Conservation (phyloP, 345 rosid species). For the Sisymbrium altissimum region DNA sequence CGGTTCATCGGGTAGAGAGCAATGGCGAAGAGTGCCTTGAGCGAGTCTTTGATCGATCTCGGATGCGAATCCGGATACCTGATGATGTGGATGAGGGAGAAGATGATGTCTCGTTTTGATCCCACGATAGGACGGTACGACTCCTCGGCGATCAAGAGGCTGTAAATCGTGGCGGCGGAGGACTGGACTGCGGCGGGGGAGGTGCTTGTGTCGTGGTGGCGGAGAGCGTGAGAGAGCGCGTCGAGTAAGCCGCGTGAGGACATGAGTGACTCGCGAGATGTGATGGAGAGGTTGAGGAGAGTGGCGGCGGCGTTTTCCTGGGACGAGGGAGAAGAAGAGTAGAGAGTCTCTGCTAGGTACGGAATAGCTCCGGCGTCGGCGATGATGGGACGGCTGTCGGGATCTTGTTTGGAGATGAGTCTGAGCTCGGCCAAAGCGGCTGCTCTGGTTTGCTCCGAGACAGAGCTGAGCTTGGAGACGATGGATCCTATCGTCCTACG, state of each 20-base stretch:
- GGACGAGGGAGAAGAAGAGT: slow-evolving; percentile 51
- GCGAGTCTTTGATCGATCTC: slow-evolving; percentile 71
- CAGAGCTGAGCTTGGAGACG: slow-evolving; percentile 74
- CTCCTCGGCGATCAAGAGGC: slow-evolving; percentile 72
- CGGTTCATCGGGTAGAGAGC: slow-evolving; percentile 69
- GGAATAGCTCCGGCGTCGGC: slow-evolving; percentile 86
- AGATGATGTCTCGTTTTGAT: slow-evolving; percentile 76
- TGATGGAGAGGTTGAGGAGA: slow-evolving; percentile 76
- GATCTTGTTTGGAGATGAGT: slow-evolving; percentile 70
- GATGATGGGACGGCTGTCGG: slow-evolving; percentile 57
- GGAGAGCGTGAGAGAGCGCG: slow-evolving; percentile 78
- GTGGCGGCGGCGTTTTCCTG: slow-evolving; percentile 93
- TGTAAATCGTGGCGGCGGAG: slow-evolving; percentile 77
- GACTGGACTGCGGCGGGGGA: slow-evolving; percentile 74
- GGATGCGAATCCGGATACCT: slow-evolving; percentile 53
- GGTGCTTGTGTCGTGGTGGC: slow-evolving; percentile 50
- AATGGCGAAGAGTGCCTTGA: slow-evolving; percentile 81
- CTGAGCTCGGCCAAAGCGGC: slow-evolving; percentile 77
- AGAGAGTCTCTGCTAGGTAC: slow-evolving; percentile 73
- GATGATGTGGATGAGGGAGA: slow-evolving; percentile 64
- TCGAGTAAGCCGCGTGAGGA: slow-evolving; percentile 84
- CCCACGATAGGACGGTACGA: slow-evolving; percentile 83
- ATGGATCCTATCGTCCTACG: slow-evolving; percentile 57
- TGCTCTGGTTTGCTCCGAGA: slow-evolving; percentile 67
- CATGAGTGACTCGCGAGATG: slow-evolving; percentile 63